Conservation (phyloP, 2,329 filamentous ascomycete species). For the Aspergillaceae sp. region DNA sequence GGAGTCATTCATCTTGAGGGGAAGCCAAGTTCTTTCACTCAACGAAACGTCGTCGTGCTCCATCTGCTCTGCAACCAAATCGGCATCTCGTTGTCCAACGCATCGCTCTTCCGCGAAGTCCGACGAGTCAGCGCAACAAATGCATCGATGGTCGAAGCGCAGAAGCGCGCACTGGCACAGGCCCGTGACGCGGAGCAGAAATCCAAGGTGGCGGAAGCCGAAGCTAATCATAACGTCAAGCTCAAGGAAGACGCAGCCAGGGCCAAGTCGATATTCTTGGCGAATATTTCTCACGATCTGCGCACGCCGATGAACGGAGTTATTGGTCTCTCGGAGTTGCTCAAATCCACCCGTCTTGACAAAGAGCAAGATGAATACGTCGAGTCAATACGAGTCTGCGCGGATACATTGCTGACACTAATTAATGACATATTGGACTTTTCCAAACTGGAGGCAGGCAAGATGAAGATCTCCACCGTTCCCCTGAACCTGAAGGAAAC, state of each 20-base stretch:
- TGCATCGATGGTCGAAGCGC: constrained; percentile 56
- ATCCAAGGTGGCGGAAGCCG: constrained; percentile 55
- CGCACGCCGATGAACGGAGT: constrained; percentile 96
- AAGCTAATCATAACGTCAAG: constrained; percentile 57
- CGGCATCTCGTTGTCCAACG: constrained; percentile 56
- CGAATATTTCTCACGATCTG: constrained; percentile 80
- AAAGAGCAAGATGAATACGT: constrained; percentile 54
- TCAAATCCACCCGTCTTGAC: constrained; percentile 50
- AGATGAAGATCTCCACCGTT: constrained; percentile 81
- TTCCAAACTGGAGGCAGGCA: constrained; percentile 75
- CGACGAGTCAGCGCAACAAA: constrained; percentile 56
- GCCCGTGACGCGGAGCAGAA: constrained; percentile 56
- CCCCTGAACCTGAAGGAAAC: constrained; percentile 66
- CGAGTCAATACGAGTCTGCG: constrained; percentile 57
- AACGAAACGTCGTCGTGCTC: constrained; percentile 45
- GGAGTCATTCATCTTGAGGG: constrained; percentile 56
- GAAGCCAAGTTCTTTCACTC: constrained; percentile 56
- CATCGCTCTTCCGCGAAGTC: constrained; percentile 52
- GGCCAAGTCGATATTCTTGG: constrained; percentile 89
- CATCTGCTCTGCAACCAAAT: constrained; percentile 57
- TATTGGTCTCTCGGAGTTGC: constrained; percentile 61
- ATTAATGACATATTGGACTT: constrained; percentile 91
- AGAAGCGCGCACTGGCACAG: constrained; percentile 54
- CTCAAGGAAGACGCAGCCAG: constrained; percentile 59
- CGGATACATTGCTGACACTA: constrained; percentile 69